These are phyloP conservation scores for Aspergillus calidoustus DNA, from an alignment of 2,329 filamentous ascomycete genomes.

Conservation along the genomic window DNA sequence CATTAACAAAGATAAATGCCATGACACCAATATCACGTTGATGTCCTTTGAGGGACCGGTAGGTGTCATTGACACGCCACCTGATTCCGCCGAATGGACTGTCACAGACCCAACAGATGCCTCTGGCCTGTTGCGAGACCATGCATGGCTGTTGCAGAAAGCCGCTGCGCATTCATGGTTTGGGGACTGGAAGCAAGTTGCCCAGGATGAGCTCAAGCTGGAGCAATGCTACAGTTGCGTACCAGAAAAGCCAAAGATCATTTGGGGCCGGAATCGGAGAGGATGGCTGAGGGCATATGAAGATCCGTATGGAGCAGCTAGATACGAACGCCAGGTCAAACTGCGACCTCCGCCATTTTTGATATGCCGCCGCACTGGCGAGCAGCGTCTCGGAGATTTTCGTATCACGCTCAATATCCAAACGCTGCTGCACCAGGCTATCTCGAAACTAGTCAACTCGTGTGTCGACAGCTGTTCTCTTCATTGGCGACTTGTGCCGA, in stretches of 20 bases:
- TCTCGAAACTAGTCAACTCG: conserved; percentile 30
- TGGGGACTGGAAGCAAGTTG: conserved; percentile 34
- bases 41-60: conserved; percentile 32
- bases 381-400: conserved; percentile 40
- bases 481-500: conserved; percentile 54
- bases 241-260: conserved; percentile 37
- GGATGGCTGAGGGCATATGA: conserved; percentile 52
- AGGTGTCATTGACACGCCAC: conserved; percentile 22
- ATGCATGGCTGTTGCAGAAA: conserved; percentile 41
- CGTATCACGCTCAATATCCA: conserved; percentile 45
- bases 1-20: conserved; percentile 31
- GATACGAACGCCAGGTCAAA: conserved; percentile 58
- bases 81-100: conserved; percentile 31
- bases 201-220: neutral
- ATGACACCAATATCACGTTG: conserved; percentile 38
- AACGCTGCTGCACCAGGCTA: conserved; percentile 43
- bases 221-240: conserved; percentile 35
- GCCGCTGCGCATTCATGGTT: conserved; percentile 31
- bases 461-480: conserved; percentile 30
- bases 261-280: conserved; percentile 38
- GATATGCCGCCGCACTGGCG: conserved; percentile 41
- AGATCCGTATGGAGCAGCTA: conserved; percentile 54
- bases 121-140: conserved; percentile 27
- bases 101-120: conserved; percentile 33
- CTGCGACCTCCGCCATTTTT: conserved; percentile 49